Evolutionary conservation across 2,329 filamentous ascomycete genomes (phyloP), one percentile per base, ranked within the genome.

Genomic region (Graphium sp.): DNA sequence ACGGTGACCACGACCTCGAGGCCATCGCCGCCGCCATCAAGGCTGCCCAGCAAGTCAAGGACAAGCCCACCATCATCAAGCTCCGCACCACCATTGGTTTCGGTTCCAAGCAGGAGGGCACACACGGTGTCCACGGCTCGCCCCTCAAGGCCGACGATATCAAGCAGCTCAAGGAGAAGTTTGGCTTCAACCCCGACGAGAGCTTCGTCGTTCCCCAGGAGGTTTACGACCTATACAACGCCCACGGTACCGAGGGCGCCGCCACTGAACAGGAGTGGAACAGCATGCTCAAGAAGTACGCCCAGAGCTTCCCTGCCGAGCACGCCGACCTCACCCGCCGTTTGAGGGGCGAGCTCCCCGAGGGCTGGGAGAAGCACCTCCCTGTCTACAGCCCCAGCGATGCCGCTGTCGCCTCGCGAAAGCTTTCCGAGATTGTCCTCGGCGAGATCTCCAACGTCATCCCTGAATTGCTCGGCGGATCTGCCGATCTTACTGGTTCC

Each of bases 41-140:
- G 56, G 71, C 80, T 62, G 79, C 74, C 53, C 74, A 87, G 65
- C 63, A 74, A 40, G 79, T 91, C 58, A 95, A 74, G 56, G 73
- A 95, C 69, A 98, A 95, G 78, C 89, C 89, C 39, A 79, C 85
- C 36, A 63, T 98, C 48, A 94, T 98, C 67, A 85, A 92, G 67
- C 74, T 98, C 45, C 84, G 75, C 53, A 98, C 89, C 51, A 95
- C 81, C 55, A 98, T 98, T 51, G 89, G 89, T 47, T 98, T 77
- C 60, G 89, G 89, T 46, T 95, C 89, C 44, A 72, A 79, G 57
- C 73, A 89, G 46, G 72, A 92, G 66, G 89, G 89, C 48, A 95
- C 89, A 42, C 78, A 82, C 54, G 82, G 82, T 56, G 89, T 98
- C 37, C 89, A 98, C 71, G 89, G 89, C 44, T 84, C 87, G 54